Evolutionary conservation across 2,329 filamentous ascomycete genomes (phyloP).

Genomic region (Colletotrichum filicis): DNA sequence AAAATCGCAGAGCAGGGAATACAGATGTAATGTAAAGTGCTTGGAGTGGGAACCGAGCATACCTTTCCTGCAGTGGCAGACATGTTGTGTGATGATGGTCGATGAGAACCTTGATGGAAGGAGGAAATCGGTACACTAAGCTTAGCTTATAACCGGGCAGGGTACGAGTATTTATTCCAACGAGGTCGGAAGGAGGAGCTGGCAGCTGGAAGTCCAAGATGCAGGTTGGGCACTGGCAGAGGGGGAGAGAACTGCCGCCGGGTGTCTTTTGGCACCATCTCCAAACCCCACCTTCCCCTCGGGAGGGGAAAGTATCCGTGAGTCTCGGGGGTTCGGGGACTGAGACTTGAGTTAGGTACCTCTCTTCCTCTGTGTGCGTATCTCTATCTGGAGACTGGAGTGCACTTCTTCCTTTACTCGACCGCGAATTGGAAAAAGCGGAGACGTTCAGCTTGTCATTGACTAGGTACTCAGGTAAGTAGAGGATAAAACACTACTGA

Average conservation of each 20-base stretch:
- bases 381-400: not conserved
- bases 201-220: constrained; percentile 4
- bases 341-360: not conserved
- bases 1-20: constrained; percentile 13
- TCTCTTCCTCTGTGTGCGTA: not conserved
- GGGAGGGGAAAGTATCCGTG: constrained; percentile 11
- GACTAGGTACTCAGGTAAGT: not conserved
- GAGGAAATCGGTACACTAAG: constrained; percentile 20
- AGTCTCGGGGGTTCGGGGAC: constrained; percentile 33
- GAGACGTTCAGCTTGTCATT: constrained; percentile 18
- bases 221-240: constrained; percentile 1
- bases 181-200: not conserved
- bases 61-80: constrained; percentile 38
- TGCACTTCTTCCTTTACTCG: not conserved
- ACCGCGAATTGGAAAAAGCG: constrained; percentile 12
- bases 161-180: constrained; percentile 34
- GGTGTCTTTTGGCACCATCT: constrained; percentile 19
- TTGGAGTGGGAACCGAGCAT: constrained; percentile 1
- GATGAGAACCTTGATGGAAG: constrained; percentile 37
- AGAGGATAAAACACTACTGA: constrained; percentile 23
- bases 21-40: not conserved
- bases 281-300: constrained; percentile 31
- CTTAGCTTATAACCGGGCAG: constrained; percentile 20
- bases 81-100: constrained; percentile 27
- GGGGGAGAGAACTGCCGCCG: constrained; percentile 27